Conservation (phyloP, 306 rosid species). For the Vigna reflexopilosa region DNA sequence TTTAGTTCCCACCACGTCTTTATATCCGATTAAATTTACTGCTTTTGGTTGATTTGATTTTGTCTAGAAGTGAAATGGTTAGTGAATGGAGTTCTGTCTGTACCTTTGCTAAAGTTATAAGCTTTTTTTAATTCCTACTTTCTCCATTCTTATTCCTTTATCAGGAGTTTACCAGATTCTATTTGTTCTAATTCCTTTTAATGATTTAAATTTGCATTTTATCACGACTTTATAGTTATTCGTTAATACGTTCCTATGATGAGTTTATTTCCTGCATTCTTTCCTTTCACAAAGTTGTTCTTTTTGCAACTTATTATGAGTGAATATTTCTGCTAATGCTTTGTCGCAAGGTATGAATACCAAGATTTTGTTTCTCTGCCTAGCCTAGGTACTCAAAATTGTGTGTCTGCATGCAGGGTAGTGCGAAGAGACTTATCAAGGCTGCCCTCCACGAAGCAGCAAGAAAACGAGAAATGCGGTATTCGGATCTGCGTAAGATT, state of each 20-base stretch:
- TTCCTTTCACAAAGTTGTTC: neutral
- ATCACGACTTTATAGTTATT: neutral
- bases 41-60: slow-evolving; percentile 11
- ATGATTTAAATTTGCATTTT: neutral
- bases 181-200: slow-evolving; percentile 2
- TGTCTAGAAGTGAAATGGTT: slow-evolving; percentile 3
- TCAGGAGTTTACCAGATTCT: neutral
- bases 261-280: slow-evolving; percentile 6
- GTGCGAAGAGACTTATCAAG: slow-evolving; percentile 78
- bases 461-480: slow-evolving; percentile 75
- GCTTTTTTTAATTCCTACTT: neutral
- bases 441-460: slow-evolving; percentile 91
- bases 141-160: neutral
- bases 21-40: slow-evolving; percentile 15
- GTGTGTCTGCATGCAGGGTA: slow-evolving; percentile 70
- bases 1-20: slow-evolving; percentile 3
- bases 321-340: neutral
- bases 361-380: neutral
- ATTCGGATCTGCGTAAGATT: slow-evolving; percentile 75
- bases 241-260: neutral
- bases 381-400: slow-evolving; percentile 12
- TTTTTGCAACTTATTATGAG: neutral
- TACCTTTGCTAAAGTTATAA: slow-evolving; percentile 1
- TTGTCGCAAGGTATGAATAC: neutral
- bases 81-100: slow-evolving; percentile 15